Conservation (phyloP, 768 basidiomycete species). For the Tylopilus cervinicoccineus region DNA sequence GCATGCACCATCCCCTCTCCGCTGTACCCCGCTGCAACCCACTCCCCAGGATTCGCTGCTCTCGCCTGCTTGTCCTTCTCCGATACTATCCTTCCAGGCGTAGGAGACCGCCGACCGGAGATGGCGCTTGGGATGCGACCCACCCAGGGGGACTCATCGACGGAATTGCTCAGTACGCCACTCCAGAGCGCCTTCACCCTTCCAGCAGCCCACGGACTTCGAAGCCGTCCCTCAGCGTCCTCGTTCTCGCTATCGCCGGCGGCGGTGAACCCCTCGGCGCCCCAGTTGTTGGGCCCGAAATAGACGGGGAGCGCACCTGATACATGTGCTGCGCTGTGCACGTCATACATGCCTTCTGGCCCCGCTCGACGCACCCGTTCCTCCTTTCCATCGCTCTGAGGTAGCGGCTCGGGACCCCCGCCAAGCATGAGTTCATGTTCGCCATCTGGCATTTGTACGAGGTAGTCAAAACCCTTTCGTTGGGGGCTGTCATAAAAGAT, state of each 20-base stretch:
- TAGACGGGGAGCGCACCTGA: constrained; percentile 50
- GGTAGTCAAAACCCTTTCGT: constrained; percentile 53
- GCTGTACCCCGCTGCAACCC: constrained; percentile 67
- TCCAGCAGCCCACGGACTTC: constrained; percentile 36
- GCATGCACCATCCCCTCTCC: constrained; percentile 76
- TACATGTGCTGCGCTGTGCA: constrained; percentile 39
- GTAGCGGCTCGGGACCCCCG: constrained; percentile 43
- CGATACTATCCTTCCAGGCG: background rate
- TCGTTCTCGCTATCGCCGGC: constrained; percentile 12
- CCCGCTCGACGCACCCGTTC: constrained; percentile 23
- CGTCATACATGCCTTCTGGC: constrained; percentile 28
- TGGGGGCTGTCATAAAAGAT: constrained; percentile 48
- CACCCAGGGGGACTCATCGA: constrained; percentile 66
- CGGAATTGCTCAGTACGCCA: constrained; percentile 59
- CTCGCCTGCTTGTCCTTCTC: constrained; percentile 5
- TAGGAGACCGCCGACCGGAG: constrained; percentile 37
- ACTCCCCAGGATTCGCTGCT: constrained; percentile 49
- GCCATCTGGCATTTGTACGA: constrained; percentile 53
- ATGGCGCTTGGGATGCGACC: constrained; percentile 53
- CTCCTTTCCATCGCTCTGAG: background rate
- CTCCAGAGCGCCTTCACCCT: constrained; percentile 58
- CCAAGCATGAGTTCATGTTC: constrained; percentile 61
- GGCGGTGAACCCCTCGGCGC: constrained; percentile 32
- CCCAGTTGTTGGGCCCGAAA: constrained; percentile 46
- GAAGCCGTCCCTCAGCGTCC: constrained; percentile 9